Base-by-base conservation (phyloP, 164 flowering plant species). In the Vitis rupestris region DNA sequence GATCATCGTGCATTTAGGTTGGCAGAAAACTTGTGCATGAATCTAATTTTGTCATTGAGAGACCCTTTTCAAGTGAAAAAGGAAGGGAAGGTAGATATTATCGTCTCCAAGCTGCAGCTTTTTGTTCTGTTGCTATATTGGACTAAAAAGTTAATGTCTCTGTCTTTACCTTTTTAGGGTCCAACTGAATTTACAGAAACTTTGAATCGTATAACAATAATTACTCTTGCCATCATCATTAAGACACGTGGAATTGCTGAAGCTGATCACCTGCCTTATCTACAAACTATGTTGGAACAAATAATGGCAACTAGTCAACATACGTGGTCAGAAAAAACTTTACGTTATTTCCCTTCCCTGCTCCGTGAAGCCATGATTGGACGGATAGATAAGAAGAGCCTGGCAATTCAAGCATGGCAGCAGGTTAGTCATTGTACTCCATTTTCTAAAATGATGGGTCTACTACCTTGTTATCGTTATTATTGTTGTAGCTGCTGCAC, bases 21-120 rank as follows among this genome's bases (percentile, higher is more conserved):
- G 81, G 97, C 98, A 71, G 99, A 96, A 74, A 96, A 93, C 73
- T 81, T 96, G 74, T 96, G 98, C 91, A 88, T 90, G 88, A 96
- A 96, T 80, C 83, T 93, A 11, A 86, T 96, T 79, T 81, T 91
- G 65, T 93, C 99, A 23, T 50, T 89, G 71, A 86, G 95, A 70
- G 99, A 96, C 54, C 85, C 91, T 78, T 96, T 93, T 70, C 69
- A 80, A 29, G 91, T 96, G 80, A 96, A 91, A 81, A 91, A 85
- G 77, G 99, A 96, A 64, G 87, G 92, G 65, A 93, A 96, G 98
- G 99, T 96, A 67, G 53, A 51, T 67, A 31, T n/a, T 27, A 30
- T 31, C 15, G 12, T 70, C 60, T 67, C 27, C 14, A 16, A 63
- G 47, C 63, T 64, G 67, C 55, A 58, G 67, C 47, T 53, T 29